These are phyloP conservation scores for Waitea zeae DNA, from an alignment of 1,284 basidiomycete species.

Conservation along the genomic window DNA sequence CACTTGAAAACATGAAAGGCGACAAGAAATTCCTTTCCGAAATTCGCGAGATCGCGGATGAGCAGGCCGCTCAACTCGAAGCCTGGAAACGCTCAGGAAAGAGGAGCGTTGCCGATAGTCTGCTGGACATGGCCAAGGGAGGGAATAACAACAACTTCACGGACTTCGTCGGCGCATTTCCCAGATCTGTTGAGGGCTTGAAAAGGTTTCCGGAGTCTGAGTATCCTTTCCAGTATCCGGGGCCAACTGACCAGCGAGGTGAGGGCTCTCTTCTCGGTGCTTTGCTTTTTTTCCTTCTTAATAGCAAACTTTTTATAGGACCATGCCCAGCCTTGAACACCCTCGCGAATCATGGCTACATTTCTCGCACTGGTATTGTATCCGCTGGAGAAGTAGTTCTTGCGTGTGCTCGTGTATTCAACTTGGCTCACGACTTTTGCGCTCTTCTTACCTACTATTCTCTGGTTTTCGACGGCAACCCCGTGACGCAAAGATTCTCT, in stretches of 20 bases:
- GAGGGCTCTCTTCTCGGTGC: too few species aligned
- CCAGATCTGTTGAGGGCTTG: background rate
- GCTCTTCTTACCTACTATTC: background rate
- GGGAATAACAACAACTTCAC: background rate
- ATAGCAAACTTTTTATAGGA: background rate
- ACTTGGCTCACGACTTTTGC: background rate
- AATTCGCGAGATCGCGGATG: background rate
- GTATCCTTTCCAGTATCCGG: background rate
- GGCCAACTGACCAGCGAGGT: background rate
- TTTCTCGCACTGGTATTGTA: background rate
- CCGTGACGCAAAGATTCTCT: background rate
- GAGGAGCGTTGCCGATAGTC: background rate
- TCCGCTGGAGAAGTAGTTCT: background rate
- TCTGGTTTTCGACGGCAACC: background rate
- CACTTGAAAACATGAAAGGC: background rate
- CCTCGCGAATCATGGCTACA: background rate
- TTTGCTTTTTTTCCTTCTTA: too few species aligned
- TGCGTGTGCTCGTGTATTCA: background rate
- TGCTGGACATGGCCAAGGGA: background rate
- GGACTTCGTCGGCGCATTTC: too few species aligned
- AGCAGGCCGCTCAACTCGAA: background rate
- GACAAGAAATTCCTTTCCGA: background rate
- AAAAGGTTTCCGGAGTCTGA: background rate
- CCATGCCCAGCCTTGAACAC: background rate
- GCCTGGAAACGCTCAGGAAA: background rate